A percentile compares a stretch with the other conserved stretches of the same genome.
Conservation (phyloP, 345 rosid species). For the Trapa bicornis region DNA sequence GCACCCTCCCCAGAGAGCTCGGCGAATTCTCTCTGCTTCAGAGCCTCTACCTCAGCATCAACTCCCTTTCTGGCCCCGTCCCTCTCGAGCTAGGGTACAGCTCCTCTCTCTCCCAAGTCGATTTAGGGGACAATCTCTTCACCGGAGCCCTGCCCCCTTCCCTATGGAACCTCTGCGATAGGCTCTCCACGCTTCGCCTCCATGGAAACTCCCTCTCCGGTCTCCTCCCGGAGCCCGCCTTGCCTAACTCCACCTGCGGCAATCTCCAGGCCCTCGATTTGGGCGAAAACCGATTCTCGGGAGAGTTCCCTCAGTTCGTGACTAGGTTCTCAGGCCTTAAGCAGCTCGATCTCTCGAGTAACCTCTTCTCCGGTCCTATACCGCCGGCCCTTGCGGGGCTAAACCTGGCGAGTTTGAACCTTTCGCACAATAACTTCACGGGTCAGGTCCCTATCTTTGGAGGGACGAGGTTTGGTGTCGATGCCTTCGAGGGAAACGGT, state of each 20-base stretch:
- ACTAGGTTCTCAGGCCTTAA: constrained; percentile 47
- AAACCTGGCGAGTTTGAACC: constrained; percentile 56
- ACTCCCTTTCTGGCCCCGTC: constrained; percentile 61
- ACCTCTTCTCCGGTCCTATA: constrained; percentile 54
- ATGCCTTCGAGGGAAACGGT: constrained; percentile 66
- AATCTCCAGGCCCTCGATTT: constrained; percentile 67
- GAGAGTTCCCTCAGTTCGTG: constrained; percentile 64
- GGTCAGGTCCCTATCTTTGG: constrained; percentile 65
- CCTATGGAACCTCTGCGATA: constrained; percentile 84
- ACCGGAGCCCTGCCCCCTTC: constrained; percentile 71
- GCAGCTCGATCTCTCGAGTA: constrained; percentile 75
- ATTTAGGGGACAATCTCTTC: constrained; percentile 52
- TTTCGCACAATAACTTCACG: constrained; percentile 82
- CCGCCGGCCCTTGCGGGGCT: constrained; percentile 46
- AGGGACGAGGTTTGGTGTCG: constrained; percentile 48
- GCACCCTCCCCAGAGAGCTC: constrained; percentile 80
- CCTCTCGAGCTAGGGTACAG: constrained; percentile 93
- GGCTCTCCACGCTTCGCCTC: constrained; percentile 48
- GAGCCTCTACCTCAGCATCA: constrained; percentile 65
- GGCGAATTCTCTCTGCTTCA: constrained; percentile 83
- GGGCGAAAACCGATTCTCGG: constrained; percentile 67
- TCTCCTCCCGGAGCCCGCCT: constrained; percentile 60
- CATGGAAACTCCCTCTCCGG: constrained; percentile 64
- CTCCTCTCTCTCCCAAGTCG: constrained; percentile 68
- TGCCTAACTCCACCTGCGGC: constrained; percentile 65